These are phyloP conservation scores for Rhodotorula sp. DNA, from an alignment of 1,284 basidiomycete genomes.

Conservation along the genomic window DNA sequence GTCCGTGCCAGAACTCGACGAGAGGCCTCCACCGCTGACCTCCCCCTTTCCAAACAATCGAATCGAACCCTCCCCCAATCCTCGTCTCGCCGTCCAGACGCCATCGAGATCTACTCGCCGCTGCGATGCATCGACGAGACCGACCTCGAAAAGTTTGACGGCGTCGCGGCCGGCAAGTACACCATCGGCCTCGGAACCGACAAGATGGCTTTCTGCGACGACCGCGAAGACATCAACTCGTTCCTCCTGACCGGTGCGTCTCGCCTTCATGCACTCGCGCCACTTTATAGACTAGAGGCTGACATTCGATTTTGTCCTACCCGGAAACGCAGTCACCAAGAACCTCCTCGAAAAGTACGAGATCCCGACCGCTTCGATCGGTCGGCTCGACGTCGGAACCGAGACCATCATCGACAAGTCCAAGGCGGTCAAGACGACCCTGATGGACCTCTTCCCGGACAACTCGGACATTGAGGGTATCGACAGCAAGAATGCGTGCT, in stretches of 20 bases:
- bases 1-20: neutral
- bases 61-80: neutral
- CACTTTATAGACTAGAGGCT: neutral
- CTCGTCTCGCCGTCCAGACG: slow-evolving; percentile 47
- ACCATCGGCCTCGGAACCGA: slow-evolving; percentile 98
- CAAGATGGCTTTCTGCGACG: slow-evolving; percentile 65
- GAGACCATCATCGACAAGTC: slow-evolving; percentile 99
- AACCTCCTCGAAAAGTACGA: slow-evolving; percentile 91
- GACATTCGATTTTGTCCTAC: no score
- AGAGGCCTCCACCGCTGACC: neutral
- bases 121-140: slow-evolving; percentile 79
- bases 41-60: neutral
- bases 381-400: slow-evolving; percentile 95
- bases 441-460: slow-evolving; percentile 97
- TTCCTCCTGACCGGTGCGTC: slow-evolving; percentile 87
- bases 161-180: slow-evolving; percentile 94
- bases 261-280: neutral
- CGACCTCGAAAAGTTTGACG: slow-evolving; percentile 92
- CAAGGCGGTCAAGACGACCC: slow-evolving; percentile 96
- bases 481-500: slow-evolving; percentile 99
- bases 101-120: slow-evolving; percentile 60
- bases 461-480: slow-evolving; percentile 98
- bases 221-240: slow-evolving; percentile 92
- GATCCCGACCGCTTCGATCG: slow-evolving; percentile 93
- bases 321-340: slow-evolving; percentile 50